Evolutionary conservation across 345 rosid species (phyloP).

Genomic region (Jatropha curcas): DNA sequence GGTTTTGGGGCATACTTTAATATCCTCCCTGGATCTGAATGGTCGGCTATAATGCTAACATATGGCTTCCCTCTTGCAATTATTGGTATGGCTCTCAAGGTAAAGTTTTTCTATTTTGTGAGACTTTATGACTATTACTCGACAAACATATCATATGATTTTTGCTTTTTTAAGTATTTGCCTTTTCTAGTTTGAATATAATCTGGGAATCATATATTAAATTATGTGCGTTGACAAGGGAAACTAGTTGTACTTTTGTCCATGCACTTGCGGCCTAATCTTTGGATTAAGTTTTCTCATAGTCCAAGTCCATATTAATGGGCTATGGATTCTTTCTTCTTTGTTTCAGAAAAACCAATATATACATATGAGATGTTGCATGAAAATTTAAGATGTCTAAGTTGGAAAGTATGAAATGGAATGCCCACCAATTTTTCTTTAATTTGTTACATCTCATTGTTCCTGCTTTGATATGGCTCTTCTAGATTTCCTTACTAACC

Average conservation of each 20-base stretch:
- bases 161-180: not conserved
- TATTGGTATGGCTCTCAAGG: constrained; percentile 99
- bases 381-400: not conserved
- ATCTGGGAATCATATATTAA: not conserved
- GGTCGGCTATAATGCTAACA: constrained; percentile 95
- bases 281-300: not conserved
- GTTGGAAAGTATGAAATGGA: not conserved
- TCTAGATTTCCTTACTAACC: constrained; percentile 1
- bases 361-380: not conserved
- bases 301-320: not conserved
- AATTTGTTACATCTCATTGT: not conserved
- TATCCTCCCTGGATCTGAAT: constrained; percentile 92
- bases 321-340: no score
- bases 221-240: not conserved
- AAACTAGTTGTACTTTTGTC: not conserved
- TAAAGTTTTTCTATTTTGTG: constrained; percentile 30
- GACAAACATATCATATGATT: not conserved
- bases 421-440: not conserved
- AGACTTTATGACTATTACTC: constrained; percentile 10
- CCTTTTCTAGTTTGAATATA: not conserved
- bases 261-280: not conserved
- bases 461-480: not conserved
- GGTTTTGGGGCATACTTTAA: constrained; percentile 96
- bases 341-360: no score
- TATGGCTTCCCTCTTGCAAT: constrained; percentile 97